Percentiles rank a stretch among this genome's conserved stretches.
Evolutionary conservation across 75 land plant genomes (phyloP).

Genomic region (Azolla pinnata): DNA sequence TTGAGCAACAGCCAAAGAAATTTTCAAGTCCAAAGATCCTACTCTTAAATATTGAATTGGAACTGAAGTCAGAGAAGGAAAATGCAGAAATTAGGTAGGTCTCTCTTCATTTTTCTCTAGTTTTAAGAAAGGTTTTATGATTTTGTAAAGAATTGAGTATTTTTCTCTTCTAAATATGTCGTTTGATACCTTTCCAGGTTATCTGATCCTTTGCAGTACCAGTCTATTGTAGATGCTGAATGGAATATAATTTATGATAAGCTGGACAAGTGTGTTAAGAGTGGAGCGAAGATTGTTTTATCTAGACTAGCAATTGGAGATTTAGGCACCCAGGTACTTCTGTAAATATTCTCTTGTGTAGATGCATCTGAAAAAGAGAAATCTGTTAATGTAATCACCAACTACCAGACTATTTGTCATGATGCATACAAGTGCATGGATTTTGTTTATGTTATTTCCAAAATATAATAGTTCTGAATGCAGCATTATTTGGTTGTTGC

Average conservation of each 20-base stretch:
- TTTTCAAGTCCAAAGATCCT: slow-evolving; percentile 75
- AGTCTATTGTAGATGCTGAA: slow-evolving; percentile 97
- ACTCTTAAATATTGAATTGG: slow-evolving; percentile 78
- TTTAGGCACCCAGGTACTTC: slow-evolving; percentile 84
- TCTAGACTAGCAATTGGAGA: slow-evolving; percentile 96
- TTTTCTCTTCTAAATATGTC: no score
- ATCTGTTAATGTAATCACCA: no score
- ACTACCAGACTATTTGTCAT: no score
- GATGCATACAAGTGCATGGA: no score
- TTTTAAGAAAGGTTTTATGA: no score
- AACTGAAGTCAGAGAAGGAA: slow-evolving; percentile 96
- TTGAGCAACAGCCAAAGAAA: slow-evolving; percentile 97
- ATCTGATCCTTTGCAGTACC: slow-evolving; percentile 86
- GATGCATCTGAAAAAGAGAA: no score
- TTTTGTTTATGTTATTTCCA: no score
- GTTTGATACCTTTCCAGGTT: slow-evolving; percentile 59
- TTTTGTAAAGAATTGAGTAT: no score
- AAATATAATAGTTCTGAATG: no score
- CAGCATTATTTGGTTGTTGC: no score
- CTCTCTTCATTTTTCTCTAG: no score
- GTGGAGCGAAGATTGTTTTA: slow-evolving; percentile 89
- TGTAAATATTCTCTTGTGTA: no score
- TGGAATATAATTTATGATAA: slow-evolving; percentile 99
- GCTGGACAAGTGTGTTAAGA: slow-evolving; percentile 85
- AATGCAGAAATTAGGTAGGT: slow-evolving; percentile 99